A percentile compares a stretch with the other conserved stretches of the same genome.
These are phyloP conservation scores for Boletellus sp. DNA, from an alignment of 768 basidiomycete genomes.

Conservation along the genomic window DNA sequence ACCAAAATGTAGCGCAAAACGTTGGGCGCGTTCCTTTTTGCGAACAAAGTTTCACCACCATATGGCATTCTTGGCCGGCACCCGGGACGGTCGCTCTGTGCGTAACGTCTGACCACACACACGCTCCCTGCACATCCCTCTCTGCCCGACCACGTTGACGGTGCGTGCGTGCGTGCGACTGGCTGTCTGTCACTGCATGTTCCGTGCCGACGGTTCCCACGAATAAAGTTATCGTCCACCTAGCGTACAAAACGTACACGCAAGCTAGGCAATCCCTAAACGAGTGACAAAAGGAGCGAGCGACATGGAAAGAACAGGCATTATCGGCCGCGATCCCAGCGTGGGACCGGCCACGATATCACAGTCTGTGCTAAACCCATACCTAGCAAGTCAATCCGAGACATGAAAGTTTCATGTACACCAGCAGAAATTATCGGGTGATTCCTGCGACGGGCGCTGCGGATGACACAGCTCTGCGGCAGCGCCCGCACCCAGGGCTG, in stretches of 20 bases:
- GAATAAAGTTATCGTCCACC: conserved; percentile 1
- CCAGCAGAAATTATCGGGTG: conserved; percentile 3
- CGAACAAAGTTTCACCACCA: conserved; percentile 4
- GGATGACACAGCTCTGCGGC: neutral
- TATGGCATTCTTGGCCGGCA: neutral
- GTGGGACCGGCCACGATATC: conserved; percentile 11
- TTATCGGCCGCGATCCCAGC: conserved; percentile 1
- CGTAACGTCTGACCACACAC: neutral
- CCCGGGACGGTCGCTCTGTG: conserved; percentile 7
- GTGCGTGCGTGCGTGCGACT: neutral
- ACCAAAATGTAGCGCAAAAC: conserved; percentile 1
- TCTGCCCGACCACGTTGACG: neutral
- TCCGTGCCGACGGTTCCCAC: neutral
- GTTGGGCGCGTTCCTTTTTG: neutral
- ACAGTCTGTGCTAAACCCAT: conserved; percentile 23
- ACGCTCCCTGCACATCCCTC: neutral
- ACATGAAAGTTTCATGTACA: conserved; percentile 7
- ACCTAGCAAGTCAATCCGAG: conserved; percentile 18
- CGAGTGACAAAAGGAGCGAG: conserved; percentile 6
- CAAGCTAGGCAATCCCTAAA: conserved; percentile 12
- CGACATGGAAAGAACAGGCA: conserved; percentile 10
- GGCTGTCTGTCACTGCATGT: neutral
- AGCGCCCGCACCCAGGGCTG: conserved; percentile 10
- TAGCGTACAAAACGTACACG: conserved; percentile 9
- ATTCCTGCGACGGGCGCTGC: conserved; percentile 4